Evolutionary conservation across 768 basidiomycete genomes (phyloP), one percentile per base, ranked within the genome.

Genomic region (Mycena rosella): DNA sequence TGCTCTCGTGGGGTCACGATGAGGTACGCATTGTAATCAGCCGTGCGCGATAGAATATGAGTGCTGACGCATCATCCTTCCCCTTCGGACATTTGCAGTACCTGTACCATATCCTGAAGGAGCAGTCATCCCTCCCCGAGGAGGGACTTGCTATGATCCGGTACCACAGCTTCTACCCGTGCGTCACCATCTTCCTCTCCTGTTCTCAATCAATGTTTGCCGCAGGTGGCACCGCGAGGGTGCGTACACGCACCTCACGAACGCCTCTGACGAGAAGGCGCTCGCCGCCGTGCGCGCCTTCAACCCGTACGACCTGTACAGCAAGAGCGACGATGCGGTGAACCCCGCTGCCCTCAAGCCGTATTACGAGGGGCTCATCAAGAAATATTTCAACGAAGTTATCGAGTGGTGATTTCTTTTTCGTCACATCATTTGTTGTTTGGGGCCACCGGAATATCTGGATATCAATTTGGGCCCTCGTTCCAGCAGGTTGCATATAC

Each of bases 251-350:
- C 91, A 96, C 75, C 87, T 97, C 52, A 90, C 88, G 69, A 90
- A 90, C 76, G 91, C 91, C 20, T 88, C 89, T 60, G 93, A 95
- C 77, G 70, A 78, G 64, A 80, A 81, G 59, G 83, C 87, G 22
- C 87, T 95, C 34, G 87, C 84, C 44, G 95, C 94, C 18, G 94
- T 95, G 30, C 86, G 87, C 49, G 91, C 91, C 0, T 97, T 97
- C 87, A 97, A 96, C 79, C 95, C 96, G 0, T 97, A 96, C 79
- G 96, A 96, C 75, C 87, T 98, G 9, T 98, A 98, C 83, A 92
- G 91, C 84, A 97, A 97, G 81, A 88, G 86, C 74, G 93, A 96
- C 73, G 86, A 87, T 47, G 86, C 89, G 6, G 87, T 90, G 60
- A 78, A 88, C 56, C 83, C 85, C 17, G 87, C 84, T 48, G 83